These are phyloP conservation scores for Closterium sp. DNA, from an alignment of 139 green algal species.

Conservation along the genomic window DNA sequence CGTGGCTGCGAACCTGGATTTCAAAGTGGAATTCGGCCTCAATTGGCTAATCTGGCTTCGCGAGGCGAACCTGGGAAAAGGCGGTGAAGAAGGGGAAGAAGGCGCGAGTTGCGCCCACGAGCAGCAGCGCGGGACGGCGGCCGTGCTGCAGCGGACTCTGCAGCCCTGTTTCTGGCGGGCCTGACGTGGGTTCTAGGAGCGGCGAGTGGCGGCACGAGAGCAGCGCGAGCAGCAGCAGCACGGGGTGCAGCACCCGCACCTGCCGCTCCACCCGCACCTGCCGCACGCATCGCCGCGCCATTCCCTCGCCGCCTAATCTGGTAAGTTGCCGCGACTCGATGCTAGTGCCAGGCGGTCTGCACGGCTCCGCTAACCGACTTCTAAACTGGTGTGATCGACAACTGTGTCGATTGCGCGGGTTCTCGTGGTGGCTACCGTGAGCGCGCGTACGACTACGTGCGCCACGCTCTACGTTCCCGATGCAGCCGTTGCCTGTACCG, in stretches of 20 bases:
- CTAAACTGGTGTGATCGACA: too few relatives aligned
- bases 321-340: background rate
- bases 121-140: background rate
- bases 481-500: background rate
- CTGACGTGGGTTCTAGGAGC: too few relatives aligned
- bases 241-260: background rate
- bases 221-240: background rate
- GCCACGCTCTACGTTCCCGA: too few relatives aligned
- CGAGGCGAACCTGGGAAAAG: background rate
- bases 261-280: background rate
- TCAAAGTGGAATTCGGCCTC: background rate
- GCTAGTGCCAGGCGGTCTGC: background rate
- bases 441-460: too few relatives aligned
- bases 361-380: background rate
- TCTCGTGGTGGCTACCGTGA: too few relatives aligned
- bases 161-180: too few relatives aligned
- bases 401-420: too few relatives aligned
- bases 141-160: too few relatives aligned
- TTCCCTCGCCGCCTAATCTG: background rate
- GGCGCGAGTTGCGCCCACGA: background rate
- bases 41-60: background rate
- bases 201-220: background rate
- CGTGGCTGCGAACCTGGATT: background rate
- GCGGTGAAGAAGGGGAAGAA: background rate
- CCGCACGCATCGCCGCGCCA: background rate